phyloP scores from a whole-genome alignment of 2,329 filamentous ascomycete genomes.

The Pestalotiopsis sp. region DNA sequence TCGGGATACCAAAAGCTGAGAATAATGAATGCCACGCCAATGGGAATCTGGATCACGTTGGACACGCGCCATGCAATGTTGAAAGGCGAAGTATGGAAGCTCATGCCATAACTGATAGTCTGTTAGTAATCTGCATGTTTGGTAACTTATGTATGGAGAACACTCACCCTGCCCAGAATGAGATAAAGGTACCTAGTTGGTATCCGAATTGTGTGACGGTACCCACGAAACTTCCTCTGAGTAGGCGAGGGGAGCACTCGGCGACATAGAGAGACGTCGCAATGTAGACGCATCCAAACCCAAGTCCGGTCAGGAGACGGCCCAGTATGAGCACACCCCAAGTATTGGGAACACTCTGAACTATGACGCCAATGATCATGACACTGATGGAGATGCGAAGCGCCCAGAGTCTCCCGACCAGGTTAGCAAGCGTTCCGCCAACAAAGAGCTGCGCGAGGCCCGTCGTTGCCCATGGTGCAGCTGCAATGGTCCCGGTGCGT shows the following conservation, averaged over 20 bases:
- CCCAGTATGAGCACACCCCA: background rate
- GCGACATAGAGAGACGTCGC: background rate
- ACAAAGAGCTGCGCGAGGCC: conserved; percentile 6
- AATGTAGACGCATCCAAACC: background rate
- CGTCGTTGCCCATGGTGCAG: background rate
- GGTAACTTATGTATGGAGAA: background rate
- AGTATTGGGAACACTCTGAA: conserved; percentile 1
- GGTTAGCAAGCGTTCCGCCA: background rate
- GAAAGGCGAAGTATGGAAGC: background rate
- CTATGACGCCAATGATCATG: conserved; percentile 3
- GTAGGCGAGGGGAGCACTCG: background rate
- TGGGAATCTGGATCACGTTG: conserved; percentile 2
- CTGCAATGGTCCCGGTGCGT: background rate
- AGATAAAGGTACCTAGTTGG: conserved; percentile 1
- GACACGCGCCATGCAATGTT: conserved; percentile 2
- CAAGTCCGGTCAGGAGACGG: background rate
- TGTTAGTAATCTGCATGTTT: background rate
- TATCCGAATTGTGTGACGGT: background rate
- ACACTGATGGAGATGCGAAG: conserved; percentile 5
- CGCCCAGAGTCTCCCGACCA: background rate
- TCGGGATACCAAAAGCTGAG: conserved; percentile 6
- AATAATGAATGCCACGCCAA: background rate
- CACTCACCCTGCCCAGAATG: background rate
- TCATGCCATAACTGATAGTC: background rate
- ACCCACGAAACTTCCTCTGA: background rate